A percentile compares a stretch with the other conserved stretches of the same genome.
Conservation (phyloP, 768 basidiomycete genomes). For the Boletus patriciae region DNA sequence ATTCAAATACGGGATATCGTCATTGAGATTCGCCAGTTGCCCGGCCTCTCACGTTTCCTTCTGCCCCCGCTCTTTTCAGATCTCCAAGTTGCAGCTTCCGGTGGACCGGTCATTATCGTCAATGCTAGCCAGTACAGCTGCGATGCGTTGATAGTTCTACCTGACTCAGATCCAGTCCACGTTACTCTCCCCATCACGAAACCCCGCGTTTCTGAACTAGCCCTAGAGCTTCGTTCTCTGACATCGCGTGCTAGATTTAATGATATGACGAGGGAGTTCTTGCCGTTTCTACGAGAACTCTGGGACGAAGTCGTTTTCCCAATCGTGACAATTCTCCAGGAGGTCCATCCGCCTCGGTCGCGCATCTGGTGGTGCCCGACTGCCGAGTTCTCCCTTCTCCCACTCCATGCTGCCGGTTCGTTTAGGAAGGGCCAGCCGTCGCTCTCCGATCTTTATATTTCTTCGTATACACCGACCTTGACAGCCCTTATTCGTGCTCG, state of each 20-base stretch:
- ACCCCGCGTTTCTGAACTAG: background rate
- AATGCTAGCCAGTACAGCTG: slow-evolving; percentile 28
- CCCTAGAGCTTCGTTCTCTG: background rate
- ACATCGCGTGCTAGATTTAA: background rate
- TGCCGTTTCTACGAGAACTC: slow-evolving; percentile 9
- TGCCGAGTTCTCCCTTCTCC: no score
- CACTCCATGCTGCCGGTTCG: no score
- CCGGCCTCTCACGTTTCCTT: no score
- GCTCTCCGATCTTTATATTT: background rate
- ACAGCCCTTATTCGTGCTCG: background rate
- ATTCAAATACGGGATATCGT: background rate
- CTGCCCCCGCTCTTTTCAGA: no score
- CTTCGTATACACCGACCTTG: slow-evolving; percentile 8
- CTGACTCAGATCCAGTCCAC: background rate
- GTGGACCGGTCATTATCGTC: no score
- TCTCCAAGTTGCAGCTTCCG: no score
- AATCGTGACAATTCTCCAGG: slow-evolving; percentile 1
- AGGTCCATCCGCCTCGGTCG: background rate
- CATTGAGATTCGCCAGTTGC: slow-evolving; percentile 14
- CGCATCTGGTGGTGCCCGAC: slow-evolving; percentile 16
- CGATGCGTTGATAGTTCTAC: slow-evolving; percentile 34
- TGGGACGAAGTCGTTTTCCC: slow-evolving; percentile 22
- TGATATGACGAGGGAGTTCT: background rate
- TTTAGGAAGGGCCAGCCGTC: slow-evolving; percentile 2
- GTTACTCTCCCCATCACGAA: background rate